Evolutionary conservation across 257 asterid genomes (phyloP).

Genomic region (Solanum sitiens): DNA sequence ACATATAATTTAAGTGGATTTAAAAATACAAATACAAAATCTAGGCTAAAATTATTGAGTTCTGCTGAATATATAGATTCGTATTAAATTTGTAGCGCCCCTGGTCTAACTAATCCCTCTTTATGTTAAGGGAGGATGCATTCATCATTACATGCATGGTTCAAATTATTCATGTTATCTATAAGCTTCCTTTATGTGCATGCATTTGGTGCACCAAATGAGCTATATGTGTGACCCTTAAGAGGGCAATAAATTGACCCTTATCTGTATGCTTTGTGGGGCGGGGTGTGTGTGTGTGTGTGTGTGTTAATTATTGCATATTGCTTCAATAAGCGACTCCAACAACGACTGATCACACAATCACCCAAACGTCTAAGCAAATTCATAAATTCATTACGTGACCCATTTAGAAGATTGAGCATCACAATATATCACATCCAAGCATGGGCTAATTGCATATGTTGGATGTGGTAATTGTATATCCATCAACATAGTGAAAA

Average conservation of each 20-base stretch:
- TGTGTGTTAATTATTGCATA: neutral
- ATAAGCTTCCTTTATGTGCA: neutral
- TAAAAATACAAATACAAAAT: neutral
- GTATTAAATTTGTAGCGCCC: neutral
- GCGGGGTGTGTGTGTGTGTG: too few relatives aligned
- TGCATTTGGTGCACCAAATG: neutral
- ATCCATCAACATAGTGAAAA: neutral
- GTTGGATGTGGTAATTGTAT: neutral
- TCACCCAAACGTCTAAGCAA: neutral
- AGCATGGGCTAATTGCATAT: neutral
- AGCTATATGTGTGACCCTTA: neutral
- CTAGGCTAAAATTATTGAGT: too few relatives aligned
- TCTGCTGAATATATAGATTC: rapidly evolving
- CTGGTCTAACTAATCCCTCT: neutral
- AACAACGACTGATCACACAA: neutral
- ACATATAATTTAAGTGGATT: neutral
- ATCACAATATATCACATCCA: neutral
- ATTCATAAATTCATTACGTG: neutral
- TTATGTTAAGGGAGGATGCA: neutral
- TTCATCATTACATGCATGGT: neutral
- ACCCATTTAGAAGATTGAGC: neutral
- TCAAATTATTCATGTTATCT: neutral
- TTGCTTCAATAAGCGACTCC: neutral
- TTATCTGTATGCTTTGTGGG: neutral
- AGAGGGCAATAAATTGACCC: neutral